These are phyloP conservation scores for Aphanocladium album DNA, from an alignment of 2,329 filamentous ascomycete species.

Conservation along the genomic window DNA sequence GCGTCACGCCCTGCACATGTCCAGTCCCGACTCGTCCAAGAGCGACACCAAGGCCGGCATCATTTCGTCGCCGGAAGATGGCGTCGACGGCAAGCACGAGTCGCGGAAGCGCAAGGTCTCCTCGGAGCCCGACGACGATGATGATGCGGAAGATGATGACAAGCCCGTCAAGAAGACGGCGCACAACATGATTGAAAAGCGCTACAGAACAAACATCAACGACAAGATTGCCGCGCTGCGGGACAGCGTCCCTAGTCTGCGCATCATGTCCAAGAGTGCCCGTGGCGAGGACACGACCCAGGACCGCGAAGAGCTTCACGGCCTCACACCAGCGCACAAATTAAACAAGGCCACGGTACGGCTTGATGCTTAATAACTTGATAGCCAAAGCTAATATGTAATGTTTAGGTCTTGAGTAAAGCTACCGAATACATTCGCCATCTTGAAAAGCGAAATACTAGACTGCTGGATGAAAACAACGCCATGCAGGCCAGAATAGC, in stretches of 20 bases:
- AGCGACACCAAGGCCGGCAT: constrained; percentile 43
- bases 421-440: constrained; percentile 95
- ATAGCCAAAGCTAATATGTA: constrained; percentile 5
- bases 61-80: constrained; percentile 56
- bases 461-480: constrained; percentile 74
- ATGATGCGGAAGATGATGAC: constrained; percentile 10
- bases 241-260: constrained; percentile 85
- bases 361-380: not conserved
- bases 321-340: constrained; percentile 83
- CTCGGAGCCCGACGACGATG: constrained; percentile 41
- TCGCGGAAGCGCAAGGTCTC: constrained; percentile 67
- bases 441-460: constrained; percentile 83
- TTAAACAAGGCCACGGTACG: constrained; percentile 89
- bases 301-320: constrained; percentile 69
- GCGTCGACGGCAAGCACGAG: constrained; percentile 39
- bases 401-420: constrained; percentile 68
- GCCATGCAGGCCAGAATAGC: constrained; percentile 73
- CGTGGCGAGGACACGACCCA: constrained; percentile 63
- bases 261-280: constrained; percentile 73
- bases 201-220: constrained; percentile 92
- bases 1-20: constrained; percentile 53
- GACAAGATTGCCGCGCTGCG: constrained; percentile 92
- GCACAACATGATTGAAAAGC: constrained; percentile 97
- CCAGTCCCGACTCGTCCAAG: constrained; percentile 52
- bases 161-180: constrained; percentile 72